phyloP scores from a whole-genome alignment of 371 early-diverging fungal species.

The Mortierella sp. region DNA sequence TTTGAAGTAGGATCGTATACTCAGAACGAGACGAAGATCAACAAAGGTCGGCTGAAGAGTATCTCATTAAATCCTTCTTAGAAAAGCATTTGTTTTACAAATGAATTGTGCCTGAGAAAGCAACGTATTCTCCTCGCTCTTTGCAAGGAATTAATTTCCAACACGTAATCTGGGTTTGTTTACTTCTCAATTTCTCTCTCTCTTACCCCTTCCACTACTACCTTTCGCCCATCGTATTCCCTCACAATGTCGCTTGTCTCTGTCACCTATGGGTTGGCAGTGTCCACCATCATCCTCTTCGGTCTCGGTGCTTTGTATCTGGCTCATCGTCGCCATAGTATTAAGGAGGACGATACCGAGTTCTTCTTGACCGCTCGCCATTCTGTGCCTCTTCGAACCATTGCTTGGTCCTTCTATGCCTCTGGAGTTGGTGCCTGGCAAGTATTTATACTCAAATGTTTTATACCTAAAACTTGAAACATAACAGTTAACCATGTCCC shows the following conservation, averaged over 20 bases:
- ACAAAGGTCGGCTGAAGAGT: too few species aligned
- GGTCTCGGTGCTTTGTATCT: slow-evolving; percentile 49
- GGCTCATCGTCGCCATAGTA: slow-evolving; percentile 33
- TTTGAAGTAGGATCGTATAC: too few species aligned
- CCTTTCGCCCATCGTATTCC: neutral
- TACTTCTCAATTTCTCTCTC: neutral
- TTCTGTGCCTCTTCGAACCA: slow-evolving; percentile 35
- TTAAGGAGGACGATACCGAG: slow-evolving; percentile 56
- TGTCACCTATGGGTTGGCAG: slow-evolving; percentile 50
- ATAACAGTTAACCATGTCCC: neutral
- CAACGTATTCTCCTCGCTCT: too few species aligned
- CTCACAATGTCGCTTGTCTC: slow-evolving; percentile 40
- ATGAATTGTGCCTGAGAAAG: neutral
- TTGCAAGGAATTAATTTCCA: too few species aligned
- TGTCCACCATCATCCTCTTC: slow-evolving; percentile 51
- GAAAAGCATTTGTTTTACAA: too few species aligned
- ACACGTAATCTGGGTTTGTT: too few species aligned
- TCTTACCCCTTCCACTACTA: neutral
- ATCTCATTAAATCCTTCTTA: neutral
- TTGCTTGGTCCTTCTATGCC: slow-evolving; percentile 49
- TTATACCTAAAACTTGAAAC: neutral
- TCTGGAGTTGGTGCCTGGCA: slow-evolving; percentile 45
- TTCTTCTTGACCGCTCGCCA: slow-evolving; percentile 64
- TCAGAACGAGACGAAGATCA: too few species aligned
- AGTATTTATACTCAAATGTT: neutral